Conservation (phyloP, 129 eudicot genomes). For the Deinandra increscens region DNA sequence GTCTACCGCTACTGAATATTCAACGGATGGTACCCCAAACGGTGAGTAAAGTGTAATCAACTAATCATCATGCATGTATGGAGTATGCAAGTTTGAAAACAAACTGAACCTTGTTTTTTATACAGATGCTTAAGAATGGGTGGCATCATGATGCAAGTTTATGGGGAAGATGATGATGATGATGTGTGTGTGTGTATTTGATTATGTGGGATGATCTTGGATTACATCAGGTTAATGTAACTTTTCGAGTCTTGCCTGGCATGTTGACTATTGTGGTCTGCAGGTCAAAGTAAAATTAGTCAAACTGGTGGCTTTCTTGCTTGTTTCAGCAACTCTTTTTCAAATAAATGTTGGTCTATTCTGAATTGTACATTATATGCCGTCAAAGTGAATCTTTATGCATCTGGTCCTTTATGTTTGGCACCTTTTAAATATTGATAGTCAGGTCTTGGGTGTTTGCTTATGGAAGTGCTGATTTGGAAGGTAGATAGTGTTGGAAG, state of each 20-base stretch:
- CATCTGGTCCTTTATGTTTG: neutral
- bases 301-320: slow-evolving; percentile 14
- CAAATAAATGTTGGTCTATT: slow-evolving; percentile 33
- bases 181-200: slow-evolving; percentile 33
- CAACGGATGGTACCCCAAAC: slow-evolving; percentile 46
- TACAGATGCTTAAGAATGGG: slow-evolving; percentile 45
- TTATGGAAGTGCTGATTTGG: too few species aligned
- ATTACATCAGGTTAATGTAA: slow-evolving; percentile 23
- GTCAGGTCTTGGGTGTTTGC: too few species aligned
- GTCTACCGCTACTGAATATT: slow-evolving; percentile 54
- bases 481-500: too few species aligned
- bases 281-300: slow-evolving; percentile 19
- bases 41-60: slow-evolving; percentile 37
- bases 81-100: neutral
- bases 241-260: slow-evolving; percentile 18
- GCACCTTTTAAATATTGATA: too few species aligned
- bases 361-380: slow-evolving; percentile 13
- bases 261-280: slow-evolving; percentile 29
- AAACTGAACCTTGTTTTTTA: neutral
- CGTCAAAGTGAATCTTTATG: neutral
- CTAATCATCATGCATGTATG: neutral
- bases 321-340: slow-evolving; percentile 24
- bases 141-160: slow-evolving; percentile 6
- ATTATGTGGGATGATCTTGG: slow-evolving; percentile 28
- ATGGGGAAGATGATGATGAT: slow-evolving; percentile 26